Evolutionary conservation across 768 basidiomycete genomes (phyloP), one percentile per base, ranked within the genome.

Genomic region (Termitomyces sp.): DNA sequence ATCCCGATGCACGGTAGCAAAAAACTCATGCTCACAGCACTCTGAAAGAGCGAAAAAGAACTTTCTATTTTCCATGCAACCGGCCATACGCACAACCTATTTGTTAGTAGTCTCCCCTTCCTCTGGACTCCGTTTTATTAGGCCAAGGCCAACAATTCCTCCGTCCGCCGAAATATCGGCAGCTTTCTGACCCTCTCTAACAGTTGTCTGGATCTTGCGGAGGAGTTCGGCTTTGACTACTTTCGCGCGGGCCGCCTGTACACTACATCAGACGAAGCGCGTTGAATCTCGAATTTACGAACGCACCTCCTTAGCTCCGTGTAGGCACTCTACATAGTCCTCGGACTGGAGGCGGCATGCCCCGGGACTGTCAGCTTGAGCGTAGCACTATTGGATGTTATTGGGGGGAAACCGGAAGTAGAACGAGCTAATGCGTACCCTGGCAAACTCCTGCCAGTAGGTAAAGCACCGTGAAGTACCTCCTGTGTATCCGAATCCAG

Each of bases 251-350:
- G 70, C 70, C 43, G 69, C 61, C 61, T 91, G 77, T 7, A 76
- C 29, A 31, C 31, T 31, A 11, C 38, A 11, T 53, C n/a, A 35
- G 18, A 44, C 44, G 25, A 13, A 29, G 35, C n/a, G 2, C 7
- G 35, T 25, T 7, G 3, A 4, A 44, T 5, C 13, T 12, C 11
- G 6, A n/a, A 35, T 10, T 35, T n/a, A 15, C 13, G 5, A 13
- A 63, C 83, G 65, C 59, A 93, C 95, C 84, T 94, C 92, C 72
- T 94, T 89, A 25, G 82, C 84, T 65, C 87, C 84, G 68, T 96
- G 94, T 54, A 98, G 72, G 69, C 95, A 97, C 68, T 95, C 93
- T 52, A 95, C 66, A 72, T 98, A 98, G 70, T 96, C 94, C 58
- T 88, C 89, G 48, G 82, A 82, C 57, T 83, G 85, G 15, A 79